Evolutionary conservation across 2,329 filamentous ascomycete genomes (phyloP).

Genomic region (Cordyceps fumosorosea): DNA sequence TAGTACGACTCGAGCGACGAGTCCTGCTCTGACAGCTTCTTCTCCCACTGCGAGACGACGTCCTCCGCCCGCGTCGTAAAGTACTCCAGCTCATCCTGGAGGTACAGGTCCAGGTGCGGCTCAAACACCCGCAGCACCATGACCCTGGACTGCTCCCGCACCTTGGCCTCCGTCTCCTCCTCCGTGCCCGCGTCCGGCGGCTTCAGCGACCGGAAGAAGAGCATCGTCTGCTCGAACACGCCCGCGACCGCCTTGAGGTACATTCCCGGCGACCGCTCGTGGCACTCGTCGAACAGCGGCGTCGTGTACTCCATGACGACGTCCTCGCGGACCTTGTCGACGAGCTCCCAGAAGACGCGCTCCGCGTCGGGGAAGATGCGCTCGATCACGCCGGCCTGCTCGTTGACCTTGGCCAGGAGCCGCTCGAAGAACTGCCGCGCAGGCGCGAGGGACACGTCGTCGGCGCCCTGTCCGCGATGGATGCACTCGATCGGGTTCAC

Average conservation of each 20-base stretch:
- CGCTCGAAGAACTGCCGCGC: conserved; percentile 75
- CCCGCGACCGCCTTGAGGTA: conserved; percentile 85
- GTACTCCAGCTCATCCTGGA: conserved; percentile 82
- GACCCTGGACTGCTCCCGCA: conserved; percentile 58
- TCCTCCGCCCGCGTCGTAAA: conserved; percentile 72
- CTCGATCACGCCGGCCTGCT: conserved; percentile 74
- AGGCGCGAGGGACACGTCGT: conserved; percentile 70
- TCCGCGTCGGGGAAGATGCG: conserved; percentile 70
- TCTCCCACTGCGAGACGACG: conserved; percentile 82
- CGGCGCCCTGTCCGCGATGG: conserved; percentile 51
- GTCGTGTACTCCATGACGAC: conserved; percentile 82
- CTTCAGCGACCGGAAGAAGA: conserved; percentile 65
- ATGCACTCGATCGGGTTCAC: conserved; percentile 73
- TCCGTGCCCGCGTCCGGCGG: conserved; percentile 47
- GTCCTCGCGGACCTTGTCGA: conserved; percentile 78
- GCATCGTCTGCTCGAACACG: conserved; percentile 77
- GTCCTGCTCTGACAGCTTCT: conserved; percentile 84
- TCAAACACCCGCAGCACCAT: conserved; percentile 73
- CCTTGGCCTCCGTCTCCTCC: conserved; percentile 44
- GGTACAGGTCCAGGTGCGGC: conserved; percentile 86
- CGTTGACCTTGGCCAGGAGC: conserved; percentile 68
- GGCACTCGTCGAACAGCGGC: conserved; percentile 78
- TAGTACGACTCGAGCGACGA: conserved; percentile 87
- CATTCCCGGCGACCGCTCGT: conserved; percentile 63
- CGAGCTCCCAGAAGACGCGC: conserved; percentile 67